These are phyloP conservation scores for Psilocybe tampanensis DNA, from an alignment of 768 basidiomycete species.

Conservation along the genomic window DNA sequence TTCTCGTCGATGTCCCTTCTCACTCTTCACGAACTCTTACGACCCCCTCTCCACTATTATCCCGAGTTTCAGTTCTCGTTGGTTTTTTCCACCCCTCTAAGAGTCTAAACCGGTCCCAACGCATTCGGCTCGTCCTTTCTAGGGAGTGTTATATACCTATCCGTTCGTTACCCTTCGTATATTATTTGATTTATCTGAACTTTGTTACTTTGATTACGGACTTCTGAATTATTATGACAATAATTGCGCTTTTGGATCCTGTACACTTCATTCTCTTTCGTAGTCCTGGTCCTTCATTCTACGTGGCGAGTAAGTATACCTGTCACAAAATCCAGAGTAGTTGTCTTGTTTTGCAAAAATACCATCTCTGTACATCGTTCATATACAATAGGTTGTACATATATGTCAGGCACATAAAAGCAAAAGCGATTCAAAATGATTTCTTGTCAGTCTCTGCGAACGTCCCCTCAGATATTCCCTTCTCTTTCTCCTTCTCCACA, in stretches of 20 bases:
- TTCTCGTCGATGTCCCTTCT: neutral
- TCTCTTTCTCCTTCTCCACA: too few species aligned
- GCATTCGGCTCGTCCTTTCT: neutral
- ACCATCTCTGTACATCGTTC: too few species aligned
- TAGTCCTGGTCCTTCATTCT: too few species aligned
- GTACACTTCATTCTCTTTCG: neutral
- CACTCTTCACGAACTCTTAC: constrained; percentile 13
- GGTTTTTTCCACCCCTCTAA: neutral
- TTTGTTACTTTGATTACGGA: neutral
- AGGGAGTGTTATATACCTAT: constrained; percentile 5
- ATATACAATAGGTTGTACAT: too few species aligned
- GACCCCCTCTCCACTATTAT: neutral
- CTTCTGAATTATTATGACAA: neutral
- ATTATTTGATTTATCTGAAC: neutral
- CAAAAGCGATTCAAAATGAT: too few species aligned
- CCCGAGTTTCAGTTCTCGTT: neutral
- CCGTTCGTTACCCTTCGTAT: constrained; percentile 15
- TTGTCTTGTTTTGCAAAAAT: too few species aligned
- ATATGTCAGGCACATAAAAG: too few species aligned
- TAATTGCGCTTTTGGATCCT: neutral
- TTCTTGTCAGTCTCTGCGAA: too few species aligned
- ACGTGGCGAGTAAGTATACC: too few species aligned
- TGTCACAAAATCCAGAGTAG: too few species aligned
- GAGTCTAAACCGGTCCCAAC: neutral
- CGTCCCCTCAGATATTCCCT: too few species aligned